Percentiles rank a stretch among this genome's conserved stretches.
These are phyloP conservation scores for Fusarium nurragi DNA, from an alignment of 2,329 filamentous ascomycete genomes.

Conservation along the genomic window DNA sequence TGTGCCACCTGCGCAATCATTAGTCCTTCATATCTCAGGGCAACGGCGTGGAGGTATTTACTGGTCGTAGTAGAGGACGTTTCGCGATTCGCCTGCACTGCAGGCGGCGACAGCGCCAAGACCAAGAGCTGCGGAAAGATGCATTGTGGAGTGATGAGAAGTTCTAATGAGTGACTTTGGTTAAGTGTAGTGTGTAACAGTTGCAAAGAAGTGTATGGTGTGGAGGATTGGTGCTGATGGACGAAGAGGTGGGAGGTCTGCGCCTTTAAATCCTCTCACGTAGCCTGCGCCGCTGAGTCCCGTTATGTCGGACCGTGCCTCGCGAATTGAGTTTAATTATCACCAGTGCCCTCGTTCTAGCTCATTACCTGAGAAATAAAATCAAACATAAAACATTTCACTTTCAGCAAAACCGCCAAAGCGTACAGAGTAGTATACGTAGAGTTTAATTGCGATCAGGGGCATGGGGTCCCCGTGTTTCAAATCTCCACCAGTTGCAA, in stretches of 20 bases:
- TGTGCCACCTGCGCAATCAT: conserved; percentile 53
- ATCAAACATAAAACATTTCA: too few relatives aligned
- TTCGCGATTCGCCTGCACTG: conserved; percentile 39
- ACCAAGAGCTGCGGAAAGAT: neutral
- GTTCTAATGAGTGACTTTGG: conserved; percentile 1
- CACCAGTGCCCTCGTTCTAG: too few relatives aligned
- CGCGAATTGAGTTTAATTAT: conserved; percentile 19
- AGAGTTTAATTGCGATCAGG: conserved; percentile 11
- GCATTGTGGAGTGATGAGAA: conserved; percentile 2
- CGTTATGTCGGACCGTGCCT: neutral
- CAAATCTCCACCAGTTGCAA: neutral
- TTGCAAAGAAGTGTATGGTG: neutral
- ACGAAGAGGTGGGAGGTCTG: neutral
- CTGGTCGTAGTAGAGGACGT: conserved; percentile 59
- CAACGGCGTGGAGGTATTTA: conserved; percentile 40
- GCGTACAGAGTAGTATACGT: neutral
- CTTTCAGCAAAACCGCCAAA: neutral
- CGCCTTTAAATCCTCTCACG: neutral
- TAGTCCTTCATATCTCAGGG: neutral
- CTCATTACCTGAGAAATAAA: too few relatives aligned
- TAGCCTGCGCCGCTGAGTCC: too few relatives aligned
- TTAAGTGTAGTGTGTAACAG: neutral
- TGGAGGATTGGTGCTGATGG: neutral
- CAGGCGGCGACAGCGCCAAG: neutral
- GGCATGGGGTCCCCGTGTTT: neutral